Evolutionary conservation across 495 filamentous ascomycete genomes (phyloP), one percentile per base, ranked within the genome.

Genomic region (Haplographium delicatum): DNA sequence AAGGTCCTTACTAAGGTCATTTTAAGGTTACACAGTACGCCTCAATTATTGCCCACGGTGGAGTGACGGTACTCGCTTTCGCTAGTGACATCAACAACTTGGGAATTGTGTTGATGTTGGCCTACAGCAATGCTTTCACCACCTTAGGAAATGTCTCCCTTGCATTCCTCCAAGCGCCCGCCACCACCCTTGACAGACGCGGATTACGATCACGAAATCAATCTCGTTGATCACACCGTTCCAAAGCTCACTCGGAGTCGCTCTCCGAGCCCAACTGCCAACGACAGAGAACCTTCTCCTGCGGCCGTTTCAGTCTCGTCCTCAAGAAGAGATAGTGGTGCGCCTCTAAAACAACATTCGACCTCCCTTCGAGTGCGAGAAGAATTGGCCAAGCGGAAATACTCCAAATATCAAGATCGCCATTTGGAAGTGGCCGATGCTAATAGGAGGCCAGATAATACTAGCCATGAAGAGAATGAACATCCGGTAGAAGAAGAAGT

Each of bases 151-250:
- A 61, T 61, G 58, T 40, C 58, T 50, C 50, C 40, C 13, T 33
- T 57, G 20, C 54, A 57, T 38, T 51, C 49, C 18, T 56, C 55
- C 6, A 56, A 24, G 30, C 74, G 74, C 58, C 75, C 75, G 60
- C 70, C 63, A 11, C 59, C 67, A 47, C 62, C 67, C 23, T 67
- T 74, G 40, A 69, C 70, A 58, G 74, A 77, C 54, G 69, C 64
- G 54, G 73, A 82, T 56, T 79, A 78, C 56, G 81, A 84, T 47
- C 79, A 81, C 61, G 73, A 79, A 62, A 85, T 85, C 53, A 62
- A 48, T 34, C 72, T 85, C 15, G 65, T 80, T 51, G 76, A 84
- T 61, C 69, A 70, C 47, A 69, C 65, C 38, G 66, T 25, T 20
- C 10, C 16, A 13, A 4, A 33, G 26, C 19, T 44, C 9, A 4